Conservation (phyloP, 2,329 filamentous ascomycete genomes). For the Neopestalotiopsis rosae region DNA sequence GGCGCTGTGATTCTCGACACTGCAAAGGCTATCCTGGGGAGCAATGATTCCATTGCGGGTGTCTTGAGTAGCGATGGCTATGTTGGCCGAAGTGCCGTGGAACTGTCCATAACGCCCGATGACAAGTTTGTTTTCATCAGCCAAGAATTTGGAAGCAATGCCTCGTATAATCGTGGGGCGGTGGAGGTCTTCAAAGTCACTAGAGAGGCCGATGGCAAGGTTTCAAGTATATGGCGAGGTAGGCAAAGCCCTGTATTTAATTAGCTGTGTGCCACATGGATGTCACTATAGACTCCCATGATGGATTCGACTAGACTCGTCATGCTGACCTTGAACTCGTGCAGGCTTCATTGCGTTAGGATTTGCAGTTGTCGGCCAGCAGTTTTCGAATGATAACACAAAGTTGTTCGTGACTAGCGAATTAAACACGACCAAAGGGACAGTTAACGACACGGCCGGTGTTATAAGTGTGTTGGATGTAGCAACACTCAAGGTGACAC, state of each 20-base stretch:
- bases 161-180: slow-evolving; percentile 5
- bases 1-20: slow-evolving; percentile 9
- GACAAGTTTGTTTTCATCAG: slow-evolving; percentile 16
- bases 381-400: slow-evolving; percentile 14
- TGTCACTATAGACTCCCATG: background rate
- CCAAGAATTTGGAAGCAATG: slow-evolving; percentile 16
- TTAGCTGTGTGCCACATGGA: background rate
- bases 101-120: slow-evolving; percentile 12
- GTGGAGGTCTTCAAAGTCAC: slow-evolving; percentile 17
- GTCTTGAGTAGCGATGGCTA: slow-evolving; percentile 5
- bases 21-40: background rate
- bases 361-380: slow-evolving; percentile 6
- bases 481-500: slow-evolving; percentile 7
- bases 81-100: slow-evolving; percentile 7
- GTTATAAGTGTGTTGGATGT: slow-evolving; percentile 13
- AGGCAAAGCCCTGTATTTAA: background rate
- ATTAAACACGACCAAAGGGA: background rate
- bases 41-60: slow-evolving; percentile 1
- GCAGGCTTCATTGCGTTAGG: slow-evolving; percentile 9
- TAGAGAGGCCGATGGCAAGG: background rate
- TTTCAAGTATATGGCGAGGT: slow-evolving; percentile 4
- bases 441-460: slow-evolving; percentile 6
- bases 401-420: slow-evolving; percentile 16
- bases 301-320: background rate
- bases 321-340: background rate